Conservation (phyloP, 352 stramenopile genomes). For the Blastocystis sp. region DNA sequence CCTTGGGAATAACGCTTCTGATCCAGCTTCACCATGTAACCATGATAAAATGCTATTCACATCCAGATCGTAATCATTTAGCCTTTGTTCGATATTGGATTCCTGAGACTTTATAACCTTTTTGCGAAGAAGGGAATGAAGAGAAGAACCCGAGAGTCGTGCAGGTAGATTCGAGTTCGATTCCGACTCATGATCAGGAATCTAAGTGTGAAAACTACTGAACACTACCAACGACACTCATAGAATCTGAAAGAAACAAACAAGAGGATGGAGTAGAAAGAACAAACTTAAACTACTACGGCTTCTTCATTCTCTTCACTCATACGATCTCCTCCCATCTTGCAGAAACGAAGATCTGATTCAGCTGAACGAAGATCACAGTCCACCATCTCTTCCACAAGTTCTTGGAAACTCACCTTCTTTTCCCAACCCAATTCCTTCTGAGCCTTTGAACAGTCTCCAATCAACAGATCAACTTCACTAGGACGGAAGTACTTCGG, state of each 20-base stretch:
- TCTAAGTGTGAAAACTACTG: too few relatives aligned
- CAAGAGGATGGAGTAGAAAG: too few relatives aligned
- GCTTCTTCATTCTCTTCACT: slow-evolving; percentile 36
- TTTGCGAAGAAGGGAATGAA: background rate
- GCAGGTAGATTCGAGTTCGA: too few relatives aligned
- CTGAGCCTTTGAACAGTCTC: slow-evolving; percentile 85
- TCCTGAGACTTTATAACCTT: background rate
- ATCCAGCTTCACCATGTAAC: background rate
- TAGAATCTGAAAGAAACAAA: too few relatives aligned
- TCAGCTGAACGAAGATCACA: background rate
- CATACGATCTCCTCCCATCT: background rate
- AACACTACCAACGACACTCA: too few relatives aligned
- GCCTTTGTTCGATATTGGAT: background rate
- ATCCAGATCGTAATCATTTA: slow-evolving; percentile 29
- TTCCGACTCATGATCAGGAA: too few relatives aligned
- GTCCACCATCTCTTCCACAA: slow-evolving; percentile 90
- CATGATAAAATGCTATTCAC: background rate
- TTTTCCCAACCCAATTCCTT: slow-evolving; percentile 81
- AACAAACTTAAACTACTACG: background rate
- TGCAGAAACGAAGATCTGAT: slow-evolving; percentile 19
- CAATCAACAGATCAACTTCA: slow-evolving; percentile 91
- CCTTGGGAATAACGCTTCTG: background rate
- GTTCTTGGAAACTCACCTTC: slow-evolving; percentile 79
- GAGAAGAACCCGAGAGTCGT: too few relatives aligned
- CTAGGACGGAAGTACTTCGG: slow-evolving; percentile 92